These are phyloP conservation scores for Quercus suber DNA, from an alignment of 306 rosid genomes.

Conservation along the genomic window DNA sequence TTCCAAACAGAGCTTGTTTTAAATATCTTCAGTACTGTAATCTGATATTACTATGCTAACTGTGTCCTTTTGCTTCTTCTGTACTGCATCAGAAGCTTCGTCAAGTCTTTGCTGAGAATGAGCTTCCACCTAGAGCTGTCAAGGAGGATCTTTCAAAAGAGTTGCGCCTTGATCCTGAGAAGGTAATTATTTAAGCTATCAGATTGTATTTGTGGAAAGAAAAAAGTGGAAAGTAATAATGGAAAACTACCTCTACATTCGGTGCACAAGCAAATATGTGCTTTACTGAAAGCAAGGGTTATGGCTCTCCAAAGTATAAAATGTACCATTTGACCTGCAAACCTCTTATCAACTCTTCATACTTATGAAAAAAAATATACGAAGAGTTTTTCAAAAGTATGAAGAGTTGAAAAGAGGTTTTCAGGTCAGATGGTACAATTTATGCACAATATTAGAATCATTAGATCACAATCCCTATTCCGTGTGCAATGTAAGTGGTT, in stretches of 20 bases:
- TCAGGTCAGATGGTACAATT: neutral
- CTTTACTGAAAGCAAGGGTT: neutral
- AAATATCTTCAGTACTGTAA: neutral
- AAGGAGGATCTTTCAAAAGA: constrained; percentile 72
- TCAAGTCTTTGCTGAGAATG: constrained; percentile 71
- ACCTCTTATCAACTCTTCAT: neutral
- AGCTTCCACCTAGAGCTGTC: constrained; percentile 78
- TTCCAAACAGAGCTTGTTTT: neutral
- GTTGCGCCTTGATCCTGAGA: constrained; percentile 72
- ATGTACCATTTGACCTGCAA: neutral
- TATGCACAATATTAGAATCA: neutral
- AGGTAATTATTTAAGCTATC: constrained; percentile 41
- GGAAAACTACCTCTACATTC: neutral
- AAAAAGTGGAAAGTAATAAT: neutral
- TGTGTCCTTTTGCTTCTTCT: constrained; percentile 22
- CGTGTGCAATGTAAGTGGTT: neutral
- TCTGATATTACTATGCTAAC: neutral
- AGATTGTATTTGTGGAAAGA: neutral
- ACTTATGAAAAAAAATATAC: neutral
- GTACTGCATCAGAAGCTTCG: constrained; percentile 69
- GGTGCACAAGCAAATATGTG: neutral
- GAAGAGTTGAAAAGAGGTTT: too few relatives aligned
- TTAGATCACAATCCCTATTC: neutral
- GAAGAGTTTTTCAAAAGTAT: too few relatives aligned
- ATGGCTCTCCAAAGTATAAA: neutral